Evolutionary conservation across 768 basidiomycete genomes (phyloP), one percentile per base, ranked within the genome.

Genomic region (Rubroboletus pulcherrimus): DNA sequence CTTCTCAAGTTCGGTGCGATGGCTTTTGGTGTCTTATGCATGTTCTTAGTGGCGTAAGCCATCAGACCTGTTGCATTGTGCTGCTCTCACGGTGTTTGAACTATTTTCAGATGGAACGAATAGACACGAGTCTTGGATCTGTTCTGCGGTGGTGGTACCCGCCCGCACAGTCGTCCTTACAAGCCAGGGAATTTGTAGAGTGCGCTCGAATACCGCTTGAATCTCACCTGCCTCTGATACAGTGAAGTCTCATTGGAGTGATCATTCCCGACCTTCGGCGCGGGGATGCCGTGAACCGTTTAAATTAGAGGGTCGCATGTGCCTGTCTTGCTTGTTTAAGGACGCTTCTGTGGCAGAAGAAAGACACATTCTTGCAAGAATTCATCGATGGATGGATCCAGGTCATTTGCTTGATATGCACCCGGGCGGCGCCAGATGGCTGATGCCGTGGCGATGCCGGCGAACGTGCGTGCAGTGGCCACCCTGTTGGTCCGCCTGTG

Each of bases 11-110:
- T 95, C 74, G 87, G 79, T 56, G 93, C 92, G 56, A 95, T 96
- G 93, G 83, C 83, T 46, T 81, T 96, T 70, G 93, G 93, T 31
- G 93, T 95, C 62, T 69, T 81, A 67, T 94, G 92, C 77, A 96
- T 96, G 93, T 87, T 92, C 71, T 70, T 89, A 67, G 91, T 93
- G 69, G 91, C 91, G 89, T 93, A 81, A 84, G 89, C 82, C 61
- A 49, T 66, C 49, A 51, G 21, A 57, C 19, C 26, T 55, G 53
- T 54, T 34, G 43, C 37, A 62, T 39, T 47, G 50, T 53, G 47
- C 48, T 51, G 53, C 31, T 66, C 62, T 66, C 59, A 67, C 61
- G 59, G 42, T 48, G 26, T 38, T 34, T 43, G 52, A 54, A 51
- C 56, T 57, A 56, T 62, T 59, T 57, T 55, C 69, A 89, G 88